Percentiles rank a stretch among this genome's conserved stretches.
These are phyloP conservation scores for Solanum chmielewskii DNA, from an alignment of 257 asterid species.

Conservation along the genomic window DNA sequence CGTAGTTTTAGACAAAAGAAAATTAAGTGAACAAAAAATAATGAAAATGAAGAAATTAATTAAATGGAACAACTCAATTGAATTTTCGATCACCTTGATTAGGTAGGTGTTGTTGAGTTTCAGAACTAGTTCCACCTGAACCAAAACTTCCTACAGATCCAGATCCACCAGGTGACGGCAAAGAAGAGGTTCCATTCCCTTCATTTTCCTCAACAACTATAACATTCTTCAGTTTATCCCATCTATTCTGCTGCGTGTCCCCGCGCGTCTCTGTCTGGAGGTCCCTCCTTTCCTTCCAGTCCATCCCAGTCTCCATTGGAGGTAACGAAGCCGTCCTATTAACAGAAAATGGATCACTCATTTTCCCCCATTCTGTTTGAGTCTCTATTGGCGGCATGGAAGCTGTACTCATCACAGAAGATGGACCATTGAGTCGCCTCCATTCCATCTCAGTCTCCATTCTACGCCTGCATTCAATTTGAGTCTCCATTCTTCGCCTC, in stretches of 20 bases:
- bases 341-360: not conserved
- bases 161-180: slow-evolving; percentile 29
- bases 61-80: no score
- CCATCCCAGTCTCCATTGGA: not conserved
- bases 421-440: slow-evolving; percentile 30
- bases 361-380: not conserved
- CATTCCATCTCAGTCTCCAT: slow-evolving; percentile 40
- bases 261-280: not conserved
- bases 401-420: not conserved
- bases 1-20: no score
- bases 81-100: no score
- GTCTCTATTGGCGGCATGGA: not conserved
- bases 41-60: no score
- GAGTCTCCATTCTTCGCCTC: no score
- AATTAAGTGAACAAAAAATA: no score
- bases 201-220: no score
- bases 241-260: slow-evolving; percentile 10
- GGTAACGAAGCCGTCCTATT: not conserved
- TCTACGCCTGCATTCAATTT: no score
- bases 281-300: not conserved
- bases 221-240: no score
- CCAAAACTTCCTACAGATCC: slow-evolving; percentile 11
- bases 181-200: not conserved
- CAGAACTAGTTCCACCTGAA: slow-evolving; percentile 11
- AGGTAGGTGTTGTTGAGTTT: no score